Percentiles rank a stretch among this genome's conserved stretches.
These are phyloP conservation scores for Vitis hybrid DNA, from an alignment of 177 flowering plant genomes.

Conservation along the genomic window DNA sequence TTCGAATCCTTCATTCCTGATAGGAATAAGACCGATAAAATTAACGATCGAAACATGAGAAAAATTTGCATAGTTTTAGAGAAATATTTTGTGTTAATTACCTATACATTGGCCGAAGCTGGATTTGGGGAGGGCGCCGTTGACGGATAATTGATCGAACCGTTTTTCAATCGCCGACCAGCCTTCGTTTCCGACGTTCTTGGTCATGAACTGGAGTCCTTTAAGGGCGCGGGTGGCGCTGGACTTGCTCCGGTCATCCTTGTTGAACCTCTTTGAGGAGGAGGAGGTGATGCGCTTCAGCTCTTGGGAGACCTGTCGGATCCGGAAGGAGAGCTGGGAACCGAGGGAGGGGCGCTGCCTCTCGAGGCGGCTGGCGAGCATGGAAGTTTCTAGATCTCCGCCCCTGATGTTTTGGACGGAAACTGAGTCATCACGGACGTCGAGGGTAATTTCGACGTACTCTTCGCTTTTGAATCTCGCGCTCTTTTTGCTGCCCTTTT, in stretches of 20 bases:
- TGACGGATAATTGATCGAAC: conserved; percentile 24
- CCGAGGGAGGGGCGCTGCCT: conserved; percentile 10
- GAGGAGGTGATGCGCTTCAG: conserved; percentile 26
- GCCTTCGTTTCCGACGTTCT: conserved; percentile 22
- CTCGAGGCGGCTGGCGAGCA: conserved; percentile 20
- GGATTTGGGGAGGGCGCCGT: conserved; percentile 24
- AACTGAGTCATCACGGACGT: conserved; percentile 32
- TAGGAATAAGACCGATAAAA: background rate
- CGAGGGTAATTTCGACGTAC: conserved; percentile 38
- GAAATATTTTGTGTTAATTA: background rate
- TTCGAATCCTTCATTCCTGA: conserved; percentile 34
- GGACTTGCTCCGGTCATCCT: conserved; percentile 27
- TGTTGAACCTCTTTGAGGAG: conserved; percentile 11
- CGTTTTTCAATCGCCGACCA: conserved; percentile 29
- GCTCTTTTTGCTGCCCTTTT: conserved; percentile 18
- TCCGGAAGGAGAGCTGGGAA: conserved; percentile 24
- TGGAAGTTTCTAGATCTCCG: conserved; percentile 28
- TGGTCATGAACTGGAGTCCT: conserved; percentile 34
- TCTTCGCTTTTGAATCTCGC: conserved; percentile 28
- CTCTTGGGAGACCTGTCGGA: conserved; percentile 31
- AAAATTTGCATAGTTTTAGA: too few species aligned
- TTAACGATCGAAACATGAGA: background rate
- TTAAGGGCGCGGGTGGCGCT: conserved; percentile 32
- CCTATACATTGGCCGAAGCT: conserved; percentile 37
- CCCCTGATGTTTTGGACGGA: conserved; percentile 36